phyloP scores from a whole-genome alignment of 2,329 filamentous ascomycete genomes.

The Alternaria triticimaculans region DNA sequence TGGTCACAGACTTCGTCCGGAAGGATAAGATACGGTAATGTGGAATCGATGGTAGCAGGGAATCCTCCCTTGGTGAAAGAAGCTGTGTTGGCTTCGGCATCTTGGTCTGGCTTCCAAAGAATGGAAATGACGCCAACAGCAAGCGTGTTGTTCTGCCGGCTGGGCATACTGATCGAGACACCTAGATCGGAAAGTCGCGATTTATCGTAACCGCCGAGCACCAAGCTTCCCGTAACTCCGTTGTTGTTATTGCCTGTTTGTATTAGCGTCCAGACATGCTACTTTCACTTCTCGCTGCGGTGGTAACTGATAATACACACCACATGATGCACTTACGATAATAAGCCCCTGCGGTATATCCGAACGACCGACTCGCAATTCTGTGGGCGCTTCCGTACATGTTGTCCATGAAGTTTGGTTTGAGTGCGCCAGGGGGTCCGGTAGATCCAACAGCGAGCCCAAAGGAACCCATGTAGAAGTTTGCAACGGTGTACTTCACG shows the following conservation, averaged over 20 bases:
- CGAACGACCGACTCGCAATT: conserved; percentile 40
- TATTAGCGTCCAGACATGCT: neutral
- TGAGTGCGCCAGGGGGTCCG: conserved; percentile 11
- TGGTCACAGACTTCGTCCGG: conserved; percentile 45
- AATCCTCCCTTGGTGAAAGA: conserved; percentile 29
- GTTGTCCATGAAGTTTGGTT: conserved; percentile 30
- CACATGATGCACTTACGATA: conserved; percentile 39
- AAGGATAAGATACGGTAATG: conserved; percentile 43
- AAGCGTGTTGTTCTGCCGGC: conserved; percentile 27
- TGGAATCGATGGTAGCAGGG: conserved; percentile 48
- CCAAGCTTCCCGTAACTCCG: conserved; percentile 42
- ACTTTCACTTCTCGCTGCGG: neutral
- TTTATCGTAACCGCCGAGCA: conserved; percentile 52
- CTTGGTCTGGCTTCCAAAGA: conserved; percentile 23
- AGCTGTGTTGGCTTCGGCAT: conserved; percentile 8
- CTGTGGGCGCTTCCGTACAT: conserved; percentile 8
- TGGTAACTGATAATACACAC: neutral
- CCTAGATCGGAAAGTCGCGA: conserved; percentile 36
- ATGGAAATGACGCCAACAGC: conserved; percentile 38
- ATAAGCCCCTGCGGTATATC: conserved; percentile 44
- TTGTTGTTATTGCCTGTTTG: conserved; percentile 32
- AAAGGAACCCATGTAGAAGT: conserved; percentile 43
- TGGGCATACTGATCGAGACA: conserved; percentile 26
- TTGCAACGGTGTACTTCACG: conserved; percentile 18
- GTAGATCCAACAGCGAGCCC: conserved; percentile 29